These are phyloP conservation scores for Stropharia rugosoannulata DNA, from an alignment of 768 basidiomycete species.

Conservation along the genomic window DNA sequence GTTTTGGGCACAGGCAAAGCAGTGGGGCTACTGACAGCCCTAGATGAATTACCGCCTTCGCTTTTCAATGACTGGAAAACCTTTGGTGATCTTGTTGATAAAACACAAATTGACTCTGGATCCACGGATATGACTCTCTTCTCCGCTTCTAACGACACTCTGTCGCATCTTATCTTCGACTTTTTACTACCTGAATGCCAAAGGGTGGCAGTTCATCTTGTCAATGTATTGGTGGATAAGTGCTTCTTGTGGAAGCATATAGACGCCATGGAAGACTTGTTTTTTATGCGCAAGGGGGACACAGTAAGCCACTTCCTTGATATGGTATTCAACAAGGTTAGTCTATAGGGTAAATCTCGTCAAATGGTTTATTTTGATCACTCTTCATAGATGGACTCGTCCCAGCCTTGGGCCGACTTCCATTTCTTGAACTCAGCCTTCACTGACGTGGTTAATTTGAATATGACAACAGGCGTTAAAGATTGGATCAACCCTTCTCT, in stretches of 20 bases:
- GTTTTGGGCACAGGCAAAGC: slow-evolving; percentile 75
- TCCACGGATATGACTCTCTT: slow-evolving; percentile 24
- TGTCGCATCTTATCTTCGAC: slow-evolving; percentile 65
- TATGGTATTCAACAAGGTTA: slow-evolving; percentile 71
- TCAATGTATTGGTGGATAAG: slow-evolving; percentile 61
- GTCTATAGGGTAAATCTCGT: slow-evolving; percentile 3
- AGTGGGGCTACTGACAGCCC: slow-evolving; percentile 67
- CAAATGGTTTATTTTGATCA: neutral
- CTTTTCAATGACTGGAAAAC: slow-evolving; percentile 36
- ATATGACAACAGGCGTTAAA: slow-evolving; percentile 32
- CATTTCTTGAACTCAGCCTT: slow-evolving; percentile 84
- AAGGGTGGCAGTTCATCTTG: slow-evolving; percentile 48
- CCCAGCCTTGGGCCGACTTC: slow-evolving; percentile 74
- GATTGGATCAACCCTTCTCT: slow-evolving; percentile 67
- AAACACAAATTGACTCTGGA: slow-evolving; percentile 8
- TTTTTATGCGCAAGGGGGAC: slow-evolving; percentile 78
- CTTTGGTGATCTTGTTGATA: slow-evolving; percentile 40
- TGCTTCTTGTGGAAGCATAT: slow-evolving; percentile 68
- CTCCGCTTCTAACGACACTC: slow-evolving; percentile 58
- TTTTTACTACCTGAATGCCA: slow-evolving; percentile 57
- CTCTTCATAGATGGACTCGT: slow-evolving; percentile 63
- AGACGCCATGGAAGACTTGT: slow-evolving; percentile 63
- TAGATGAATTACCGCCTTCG: slow-evolving; percentile 37
- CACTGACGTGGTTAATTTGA: slow-evolving; percentile 58
- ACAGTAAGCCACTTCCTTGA: slow-evolving; percentile 73